Evolutionary conservation across 139 green algal species (phyloP), one percentile per base, ranked within the genome.

Genomic region (Trebouxia sp.): DNA sequence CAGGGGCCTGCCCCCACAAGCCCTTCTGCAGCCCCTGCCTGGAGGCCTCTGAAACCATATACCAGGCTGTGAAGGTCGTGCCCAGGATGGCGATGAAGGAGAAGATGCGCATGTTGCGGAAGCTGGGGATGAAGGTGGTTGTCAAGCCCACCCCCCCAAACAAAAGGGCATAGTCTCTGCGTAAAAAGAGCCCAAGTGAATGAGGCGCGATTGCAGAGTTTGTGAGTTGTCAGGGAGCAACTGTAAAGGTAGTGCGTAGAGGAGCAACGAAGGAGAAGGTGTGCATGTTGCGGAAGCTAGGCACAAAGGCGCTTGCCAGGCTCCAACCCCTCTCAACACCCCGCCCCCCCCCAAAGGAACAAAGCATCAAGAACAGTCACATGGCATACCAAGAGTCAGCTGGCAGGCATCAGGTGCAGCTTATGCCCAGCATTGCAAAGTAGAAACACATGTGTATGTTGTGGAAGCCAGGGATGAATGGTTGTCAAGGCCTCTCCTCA

Each of bases 51-150:
- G 62, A 14, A 10, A 72, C 62, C 62, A 53, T 53, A n/a, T 53
- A 77, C 80, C 80, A 84, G 20, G 69, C 41, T 26, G 80, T 84
- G 80, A 76, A 81, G 55, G 70, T 84, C 22, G 80, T 84, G 42
- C 70, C 80, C 42, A 84, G 30, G 32, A 84, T 77, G 37, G 80
- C 80, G 28, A 84, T 26, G 42, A 84, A 76, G 20, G 55, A 70
- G 53, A 84, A 80, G 70, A 80, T 51, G 72, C 80, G 80, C 42
- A 80, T 76, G 43, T 84, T 84, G 80, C 80, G 80, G 72, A 84
- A 84, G 42, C 22, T 55, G 43, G 80, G 80, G 20, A 84, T 39
- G 22, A 80, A 58, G 32, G 41, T 56, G 17, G 79, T 80, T 35
- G 12, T 15, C 55, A 76, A 43, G 14, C 69, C 80, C 0, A 80